A percentile compares a stretch with the other conserved stretches of the same genome.
Evolutionary conservation across 768 basidiomycete genomes (phyloP).

Genomic region (Xerocomus spinulosus): DNA sequence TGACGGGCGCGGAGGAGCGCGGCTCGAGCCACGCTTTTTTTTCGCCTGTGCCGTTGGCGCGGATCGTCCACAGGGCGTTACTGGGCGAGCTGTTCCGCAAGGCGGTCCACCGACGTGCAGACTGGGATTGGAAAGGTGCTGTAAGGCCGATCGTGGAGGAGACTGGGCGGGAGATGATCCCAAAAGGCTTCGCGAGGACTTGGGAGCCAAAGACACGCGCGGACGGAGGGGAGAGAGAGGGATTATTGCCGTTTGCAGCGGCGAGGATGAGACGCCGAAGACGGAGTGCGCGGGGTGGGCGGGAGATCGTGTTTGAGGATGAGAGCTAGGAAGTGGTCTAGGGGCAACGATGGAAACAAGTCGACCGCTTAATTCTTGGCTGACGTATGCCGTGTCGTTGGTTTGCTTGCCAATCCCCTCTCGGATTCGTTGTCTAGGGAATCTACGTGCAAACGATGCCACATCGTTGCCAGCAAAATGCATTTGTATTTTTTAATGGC

Average conservation of each 20-base stretch:
- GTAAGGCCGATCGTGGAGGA: constrained; percentile 13
- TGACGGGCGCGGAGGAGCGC: constrained; percentile 9
- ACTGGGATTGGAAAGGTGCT: constrained; percentile 24
- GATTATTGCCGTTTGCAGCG: constrained; percentile 17
- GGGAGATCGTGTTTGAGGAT: constrained; percentile 14
- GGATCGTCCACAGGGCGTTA: constrained; percentile 19
- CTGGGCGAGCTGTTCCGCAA: constrained; percentile 22
- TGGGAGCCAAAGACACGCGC: not conserved
- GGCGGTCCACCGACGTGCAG: constrained; percentile 8
- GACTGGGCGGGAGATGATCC: constrained; percentile 19
- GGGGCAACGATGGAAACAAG: too few species aligned
- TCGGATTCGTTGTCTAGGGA: too few species aligned
- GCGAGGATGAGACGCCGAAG: constrained; percentile 23
- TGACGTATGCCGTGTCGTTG: too few species aligned
- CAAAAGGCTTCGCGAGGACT: not conserved
- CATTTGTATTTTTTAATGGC: too few species aligned
- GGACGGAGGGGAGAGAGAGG: not conserved
- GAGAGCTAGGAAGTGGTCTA: not conserved
- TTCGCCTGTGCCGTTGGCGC: constrained; percentile 18
- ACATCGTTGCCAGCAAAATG: too few species aligned
- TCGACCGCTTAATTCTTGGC: too few species aligned
- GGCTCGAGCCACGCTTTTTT: constrained; percentile 4
- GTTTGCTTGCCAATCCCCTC: too few species aligned
- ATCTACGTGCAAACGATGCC: too few species aligned
- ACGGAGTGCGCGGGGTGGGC: constrained; percentile 16